Percentiles rank a stretch among this genome's conserved stretches.
Evolutionary conservation across 148 eudicot genomes (phyloP).

Genomic region (Silene uniflora): DNA sequence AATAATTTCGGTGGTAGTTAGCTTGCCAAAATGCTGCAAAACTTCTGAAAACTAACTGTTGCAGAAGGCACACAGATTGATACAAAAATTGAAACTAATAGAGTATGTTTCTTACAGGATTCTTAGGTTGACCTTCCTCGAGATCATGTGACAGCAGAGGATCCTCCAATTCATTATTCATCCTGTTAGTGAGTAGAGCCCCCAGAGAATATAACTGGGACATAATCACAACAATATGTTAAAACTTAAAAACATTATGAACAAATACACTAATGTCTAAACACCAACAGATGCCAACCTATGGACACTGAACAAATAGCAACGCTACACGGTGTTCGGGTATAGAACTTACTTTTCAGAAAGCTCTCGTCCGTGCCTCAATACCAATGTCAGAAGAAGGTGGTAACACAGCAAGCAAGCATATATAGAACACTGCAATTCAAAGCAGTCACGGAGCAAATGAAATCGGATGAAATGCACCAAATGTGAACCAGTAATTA

Average conservation of each 20-base stretch:
- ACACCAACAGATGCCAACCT: not conserved
- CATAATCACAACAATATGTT: not conserved
- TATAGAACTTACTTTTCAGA: not conserved
- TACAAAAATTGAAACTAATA: not conserved
- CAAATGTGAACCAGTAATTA: not conserved
- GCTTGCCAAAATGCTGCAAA: not conserved
- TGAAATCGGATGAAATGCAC: not conserved
- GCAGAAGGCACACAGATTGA: not conserved
- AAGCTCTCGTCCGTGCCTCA: not conserved
- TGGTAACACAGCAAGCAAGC: not conserved
- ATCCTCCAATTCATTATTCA: constrained; percentile 42
- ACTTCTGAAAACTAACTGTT: not conserved
- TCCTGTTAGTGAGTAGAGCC: constrained; percentile 22
- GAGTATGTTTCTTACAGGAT: constrained; percentile 36
- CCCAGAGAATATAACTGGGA: constrained; percentile 4
- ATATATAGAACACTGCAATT: not conserved
- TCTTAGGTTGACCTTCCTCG: constrained; percentile 39
- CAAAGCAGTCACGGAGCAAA: not conserved
- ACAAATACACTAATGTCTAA: not conserved
- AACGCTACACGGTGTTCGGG: not conserved
- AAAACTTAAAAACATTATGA: no score
- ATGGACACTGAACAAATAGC: not conserved
- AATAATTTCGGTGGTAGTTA: not conserved
- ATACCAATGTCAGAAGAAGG: not conserved
- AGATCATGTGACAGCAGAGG: constrained; percentile 52